Percentiles rank a stretch among this genome's conserved stretches.
Conservation (phyloP, 345 rosid species). For the Rhodamnia rubescens region DNA sequence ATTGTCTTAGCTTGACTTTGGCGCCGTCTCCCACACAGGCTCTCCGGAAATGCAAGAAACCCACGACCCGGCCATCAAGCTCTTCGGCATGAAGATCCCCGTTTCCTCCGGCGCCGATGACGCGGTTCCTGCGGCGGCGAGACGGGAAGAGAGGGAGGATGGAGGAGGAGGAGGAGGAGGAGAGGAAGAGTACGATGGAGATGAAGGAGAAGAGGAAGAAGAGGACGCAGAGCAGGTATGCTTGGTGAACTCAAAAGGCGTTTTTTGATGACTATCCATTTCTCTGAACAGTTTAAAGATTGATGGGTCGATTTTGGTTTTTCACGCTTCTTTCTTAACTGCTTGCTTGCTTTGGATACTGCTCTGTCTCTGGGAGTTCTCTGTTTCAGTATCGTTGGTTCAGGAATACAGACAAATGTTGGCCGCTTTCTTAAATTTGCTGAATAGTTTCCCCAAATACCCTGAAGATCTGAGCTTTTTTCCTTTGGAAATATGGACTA, state of each 20-base stretch:
- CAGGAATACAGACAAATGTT: background rate
- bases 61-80: conserved; percentile 60
- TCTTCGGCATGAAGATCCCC: conserved; percentile 68
- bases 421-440: background rate
- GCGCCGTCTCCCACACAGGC: conserved; percentile 7
- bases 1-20: background rate
- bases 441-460: background rate
- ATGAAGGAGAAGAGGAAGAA: background rate
- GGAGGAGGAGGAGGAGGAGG: conserved; percentile 11
- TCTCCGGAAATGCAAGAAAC: conserved; percentile 30
- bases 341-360: background rate
- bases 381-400: background rate
- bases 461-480: background rate
- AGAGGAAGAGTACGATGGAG: background rate
- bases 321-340: background rate
- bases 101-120: conserved; percentile 15
- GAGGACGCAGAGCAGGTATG: conserved; percentile 39
- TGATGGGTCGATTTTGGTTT: conserved; percentile 11
- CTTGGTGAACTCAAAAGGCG: background rate
- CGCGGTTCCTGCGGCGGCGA: background rate
- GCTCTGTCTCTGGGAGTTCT: background rate
- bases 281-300: background rate
- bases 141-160: conserved; percentile 7
- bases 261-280: conserved; percentile 11
- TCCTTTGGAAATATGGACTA: background rate